phyloP scores from a whole-genome alignment of 306 rosid species.

The Hippophae gyantsensis region DNA sequence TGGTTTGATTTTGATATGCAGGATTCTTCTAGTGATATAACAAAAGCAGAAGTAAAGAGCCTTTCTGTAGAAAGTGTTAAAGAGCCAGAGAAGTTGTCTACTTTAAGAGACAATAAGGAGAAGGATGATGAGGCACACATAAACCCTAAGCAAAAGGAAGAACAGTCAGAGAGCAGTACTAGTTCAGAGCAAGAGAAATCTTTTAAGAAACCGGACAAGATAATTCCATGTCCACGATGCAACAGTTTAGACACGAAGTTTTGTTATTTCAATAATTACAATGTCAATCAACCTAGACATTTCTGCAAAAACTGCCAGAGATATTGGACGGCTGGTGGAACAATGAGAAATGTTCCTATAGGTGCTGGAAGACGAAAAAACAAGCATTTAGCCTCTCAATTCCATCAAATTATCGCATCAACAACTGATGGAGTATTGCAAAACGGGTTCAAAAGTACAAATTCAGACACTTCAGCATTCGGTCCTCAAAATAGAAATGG shows the following conservation, averaged over 20 bases:
- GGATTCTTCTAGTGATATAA: constrained; percentile 33
- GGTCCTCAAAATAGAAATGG: constrained; percentile 25
- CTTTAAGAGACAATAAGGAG: constrained; percentile 18
- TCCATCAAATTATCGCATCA: constrained; percentile 36
- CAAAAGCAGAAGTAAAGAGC: constrained; percentile 21
- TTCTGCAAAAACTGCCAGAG: constrained; percentile 77
- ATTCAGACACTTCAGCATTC: constrained; percentile 13
- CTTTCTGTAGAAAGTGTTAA: constrained; percentile 22
- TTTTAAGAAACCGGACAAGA: constrained; percentile 66
- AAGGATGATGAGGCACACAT: constrained; percentile 17
- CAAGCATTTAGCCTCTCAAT: constrained; percentile 58
- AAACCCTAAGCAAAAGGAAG: constrained; percentile 16
- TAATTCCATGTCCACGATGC: constrained; percentile 69
- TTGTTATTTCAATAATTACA: constrained; percentile 75
- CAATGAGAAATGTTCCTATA: constrained; percentile 61
- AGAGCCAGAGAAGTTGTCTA: constrained; percentile 20
- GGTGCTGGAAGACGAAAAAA: constrained; percentile 73
- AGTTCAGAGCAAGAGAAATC: constrained; percentile 34
- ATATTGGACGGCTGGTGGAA: constrained; percentile 85
- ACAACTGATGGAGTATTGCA: constrained; percentile 29
- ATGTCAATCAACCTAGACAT: constrained; percentile 75
- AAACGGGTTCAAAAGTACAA: constrained; percentile 26
- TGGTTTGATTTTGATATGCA: constrained; percentile 17
- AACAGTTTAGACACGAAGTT: constrained; percentile 62
- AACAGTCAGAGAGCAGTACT: constrained; percentile 11